Conservation (phyloP, 371 early-diverging fungal species). For the Syncephalastrum sp. region DNA sequence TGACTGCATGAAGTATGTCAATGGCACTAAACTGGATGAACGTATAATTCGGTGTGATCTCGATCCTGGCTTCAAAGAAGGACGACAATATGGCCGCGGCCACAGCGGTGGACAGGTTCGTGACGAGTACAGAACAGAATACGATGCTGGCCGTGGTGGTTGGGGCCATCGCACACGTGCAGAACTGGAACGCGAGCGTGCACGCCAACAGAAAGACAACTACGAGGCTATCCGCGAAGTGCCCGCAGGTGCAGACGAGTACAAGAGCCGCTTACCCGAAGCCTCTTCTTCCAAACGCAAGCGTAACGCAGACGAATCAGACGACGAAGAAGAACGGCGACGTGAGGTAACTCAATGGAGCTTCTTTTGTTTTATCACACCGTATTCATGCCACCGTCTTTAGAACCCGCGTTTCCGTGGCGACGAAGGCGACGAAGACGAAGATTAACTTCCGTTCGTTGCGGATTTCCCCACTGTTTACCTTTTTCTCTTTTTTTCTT, state of each 20-base stretch:
- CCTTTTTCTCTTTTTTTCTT: too few species aligned
- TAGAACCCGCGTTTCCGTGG: slow-evolving; percentile 8
- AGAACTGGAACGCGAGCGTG: slow-evolving; percentile 64
- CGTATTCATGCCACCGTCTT: neutral
- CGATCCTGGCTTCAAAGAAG: slow-evolving; percentile 96
- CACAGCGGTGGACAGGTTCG: slow-evolving; percentile 94
- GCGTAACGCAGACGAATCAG: slow-evolving; percentile 3
- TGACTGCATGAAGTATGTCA: slow-evolving; percentile 92
- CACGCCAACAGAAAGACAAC: slow-evolving; percentile 60
- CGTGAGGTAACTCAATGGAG: slow-evolving; percentile 1
- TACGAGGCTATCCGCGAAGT: slow-evolving; percentile 65
- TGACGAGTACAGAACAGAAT: slow-evolving; percentile 94
- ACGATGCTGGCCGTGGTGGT: slow-evolving; percentile 95
- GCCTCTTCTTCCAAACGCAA: slow-evolving; percentile 6
- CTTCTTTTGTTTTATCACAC: slow-evolving; percentile 2
- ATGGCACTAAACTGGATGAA: slow-evolving; percentile 95
- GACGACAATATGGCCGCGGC: slow-evolving; percentile 97
- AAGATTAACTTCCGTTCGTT: neutral
- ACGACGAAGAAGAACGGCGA: neutral
- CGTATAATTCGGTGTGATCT: slow-evolving; percentile 94
- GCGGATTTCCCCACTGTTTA: too few species aligned
- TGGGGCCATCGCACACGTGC: slow-evolving; percentile 85
- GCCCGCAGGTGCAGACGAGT: slow-evolving; percentile 62
- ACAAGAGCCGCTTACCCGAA: slow-evolving; percentile 46
- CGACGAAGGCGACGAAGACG: slow-evolving; percentile 2